A percentile compares a stretch with the other conserved stretches of the same genome.
Conservation (phyloP, 2,329 filamentous ascomycete genomes). For the Fusarium bulbicola region DNA sequence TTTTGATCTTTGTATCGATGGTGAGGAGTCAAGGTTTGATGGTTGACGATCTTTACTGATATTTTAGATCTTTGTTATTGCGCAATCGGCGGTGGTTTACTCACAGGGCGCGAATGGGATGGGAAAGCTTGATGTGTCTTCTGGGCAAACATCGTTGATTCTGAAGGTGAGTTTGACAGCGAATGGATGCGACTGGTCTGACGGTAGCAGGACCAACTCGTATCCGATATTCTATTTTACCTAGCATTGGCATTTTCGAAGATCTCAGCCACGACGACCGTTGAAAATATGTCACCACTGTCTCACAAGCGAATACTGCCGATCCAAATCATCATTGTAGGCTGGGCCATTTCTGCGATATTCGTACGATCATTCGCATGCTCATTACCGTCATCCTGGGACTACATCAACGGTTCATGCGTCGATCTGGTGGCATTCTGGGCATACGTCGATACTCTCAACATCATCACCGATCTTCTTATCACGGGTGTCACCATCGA, state of each 20-base stretch:
- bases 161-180: neutral
- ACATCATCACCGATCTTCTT: neutral
- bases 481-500: neutral
- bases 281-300: conserved; percentile 2
- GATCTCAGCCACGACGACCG: conserved; percentile 3
- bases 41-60: accelerated
- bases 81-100: neutral
- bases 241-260: neutral
- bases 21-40: neutral
- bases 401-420: conserved; percentile 6
- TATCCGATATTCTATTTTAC: neutral
- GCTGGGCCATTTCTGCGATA: neutral
- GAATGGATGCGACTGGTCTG: neutral
- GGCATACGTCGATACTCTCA: neutral
- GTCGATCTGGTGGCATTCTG: conserved; percentile 10
- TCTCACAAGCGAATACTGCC: neutral
- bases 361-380: neutral
- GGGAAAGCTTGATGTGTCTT: neutral
- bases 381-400: neutral
- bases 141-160: neutral
- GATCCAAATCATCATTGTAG: neutral
- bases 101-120: neutral
- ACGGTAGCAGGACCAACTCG: neutral
- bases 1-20: conserved; percentile 5
- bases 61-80: neutral